phyloP scores from a whole-genome alignment of 768 basidiomycete genomes.

The Pholiota conissans region DNA sequence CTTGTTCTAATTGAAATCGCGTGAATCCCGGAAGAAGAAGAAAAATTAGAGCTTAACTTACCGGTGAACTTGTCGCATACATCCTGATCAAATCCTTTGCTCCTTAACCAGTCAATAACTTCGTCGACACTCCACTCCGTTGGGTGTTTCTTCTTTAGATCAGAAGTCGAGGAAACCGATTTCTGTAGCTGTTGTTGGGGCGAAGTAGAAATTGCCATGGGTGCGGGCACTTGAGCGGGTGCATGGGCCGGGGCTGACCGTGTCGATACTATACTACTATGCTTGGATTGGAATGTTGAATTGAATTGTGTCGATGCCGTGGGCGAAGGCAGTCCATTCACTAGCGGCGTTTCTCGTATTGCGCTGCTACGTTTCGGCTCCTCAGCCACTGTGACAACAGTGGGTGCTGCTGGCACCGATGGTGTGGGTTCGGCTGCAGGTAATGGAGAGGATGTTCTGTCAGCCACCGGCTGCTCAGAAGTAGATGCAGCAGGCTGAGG shows the following conservation, averaged over 20 bases:
- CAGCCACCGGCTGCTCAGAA: background rate
- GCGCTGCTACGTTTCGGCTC: conserved; percentile 21
- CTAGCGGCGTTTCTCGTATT: conserved; percentile 27
- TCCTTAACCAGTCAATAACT: conserved; percentile 85
- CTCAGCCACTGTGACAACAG: background rate
- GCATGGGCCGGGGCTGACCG: conserved; percentile 18
- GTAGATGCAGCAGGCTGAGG: conserved; percentile 11
- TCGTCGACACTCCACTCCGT: conserved; percentile 86
- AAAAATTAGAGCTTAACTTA: conserved; percentile 40
- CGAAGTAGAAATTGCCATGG: conserved; percentile 9
- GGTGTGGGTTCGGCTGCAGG: conserved; percentile 8
- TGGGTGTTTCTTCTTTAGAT: conserved; percentile 45
- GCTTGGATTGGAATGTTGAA: conserved; percentile 37
- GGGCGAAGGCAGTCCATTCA: conserved; percentile 24
- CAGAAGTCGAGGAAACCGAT: conserved; percentile 12
- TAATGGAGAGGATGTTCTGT: conserved; percentile 10
- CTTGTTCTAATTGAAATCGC: conserved; percentile 71
- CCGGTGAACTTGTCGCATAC: conserved; percentile 87
- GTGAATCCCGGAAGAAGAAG: conserved; percentile 4
- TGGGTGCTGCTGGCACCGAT: conserved; percentile 28
- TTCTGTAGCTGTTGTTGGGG: conserved; percentile 1
- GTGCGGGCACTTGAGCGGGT: conserved; percentile 12
- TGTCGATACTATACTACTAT: conserved; percentile 35
- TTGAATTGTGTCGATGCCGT: conserved; percentile 19
- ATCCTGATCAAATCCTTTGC: conserved; percentile 81